Base-by-base conservation (phyloP, 148 eudicot genomes). In the Heliosperma pusillum region DNA sequence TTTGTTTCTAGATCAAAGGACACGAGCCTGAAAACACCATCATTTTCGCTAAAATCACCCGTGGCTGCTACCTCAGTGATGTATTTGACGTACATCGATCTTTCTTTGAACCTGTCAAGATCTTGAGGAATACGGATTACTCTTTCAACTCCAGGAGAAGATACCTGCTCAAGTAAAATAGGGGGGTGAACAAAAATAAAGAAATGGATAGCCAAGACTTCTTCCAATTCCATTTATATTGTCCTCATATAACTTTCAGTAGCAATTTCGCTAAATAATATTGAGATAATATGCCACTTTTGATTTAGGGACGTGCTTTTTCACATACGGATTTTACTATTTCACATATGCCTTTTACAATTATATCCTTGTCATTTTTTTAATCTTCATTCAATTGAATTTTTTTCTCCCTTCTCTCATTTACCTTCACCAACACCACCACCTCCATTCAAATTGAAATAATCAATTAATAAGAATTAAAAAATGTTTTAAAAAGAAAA, bases 121-220 rank as follows among this genome's bases (percentile, higher is more conserved):
- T 91, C 98, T 77, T 89, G 82, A 45, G 98, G 98, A 69, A 93
- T 73, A 73, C 83, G 85, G 21, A 93, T 80, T 33, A 87, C 85
- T 80, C 98, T 83, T 80, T 93, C 98, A 45, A 91, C 89, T 3
- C 98, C 98, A 20, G 98, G 98, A 60, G 98, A 91, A 62, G 98
- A 91, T 21, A 93, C 98, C 98, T 93, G 74, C 66, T 52, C 20
- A 40, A 47, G 52, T 27, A 20, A 19, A 33, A 42, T 42, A 29
- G 20, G 12, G n/a, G 27, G 42, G 29, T 61, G 17, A 0, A 25
- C 52, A 42, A 55, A 55, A 4, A 40, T 13, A 24, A 20, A 52
- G 11, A 60, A 59, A 50, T 7, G 3, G 10, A 10, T 33, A 64
- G 53, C 24, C 17, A 16, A 5, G 10, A 47, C 16, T 47, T 13